Conservation (phyloP, 106 monocot genomes). For the Allium fistulosum region DNA sequence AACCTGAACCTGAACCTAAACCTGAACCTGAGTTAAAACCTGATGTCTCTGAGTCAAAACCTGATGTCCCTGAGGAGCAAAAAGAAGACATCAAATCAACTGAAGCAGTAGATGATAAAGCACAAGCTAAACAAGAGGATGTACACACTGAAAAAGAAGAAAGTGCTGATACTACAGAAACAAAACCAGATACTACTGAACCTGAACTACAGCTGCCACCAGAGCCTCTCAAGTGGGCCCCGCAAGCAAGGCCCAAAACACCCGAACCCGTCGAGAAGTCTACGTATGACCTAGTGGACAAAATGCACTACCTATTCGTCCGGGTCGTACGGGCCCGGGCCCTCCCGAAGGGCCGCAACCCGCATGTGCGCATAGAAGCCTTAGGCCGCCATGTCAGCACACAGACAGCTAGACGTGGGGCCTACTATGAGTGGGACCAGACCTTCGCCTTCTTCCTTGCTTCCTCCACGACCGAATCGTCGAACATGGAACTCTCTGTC, state of each 20-base stretch:
- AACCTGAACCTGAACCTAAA: constrained; percentile 4
- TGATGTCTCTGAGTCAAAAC: no score
- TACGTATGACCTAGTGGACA: constrained; percentile 76
- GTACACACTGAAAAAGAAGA: no score
- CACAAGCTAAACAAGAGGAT: no score
- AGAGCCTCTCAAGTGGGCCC: neutral
- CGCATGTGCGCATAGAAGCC: constrained; percentile 51
- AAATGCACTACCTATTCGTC: constrained; percentile 85
- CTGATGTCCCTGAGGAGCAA: neutral
- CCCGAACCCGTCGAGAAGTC: constrained; percentile 36
- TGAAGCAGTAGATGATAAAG: no score
- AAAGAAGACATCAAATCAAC: no score
- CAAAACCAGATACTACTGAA: constrained; percentile 4
- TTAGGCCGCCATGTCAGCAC: constrained; percentile 47
- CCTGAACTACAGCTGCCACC: neutral
- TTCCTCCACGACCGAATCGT: constrained; percentile 10
- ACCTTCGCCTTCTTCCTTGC: constrained; percentile 69
- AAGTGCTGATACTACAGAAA: neutral
- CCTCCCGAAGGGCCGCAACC: constrained; percentile 35
- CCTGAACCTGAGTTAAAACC: neutral
- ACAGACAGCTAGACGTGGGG: constrained; percentile 28
- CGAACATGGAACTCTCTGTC: constrained; percentile 58
- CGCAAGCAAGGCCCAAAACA: neutral
- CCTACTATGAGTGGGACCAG: constrained; percentile 74
- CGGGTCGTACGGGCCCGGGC: constrained; percentile 65